phyloP scores from a whole-genome alignment of 148 eudicot genomes.

The Rhododendron mucronatum region DNA sequence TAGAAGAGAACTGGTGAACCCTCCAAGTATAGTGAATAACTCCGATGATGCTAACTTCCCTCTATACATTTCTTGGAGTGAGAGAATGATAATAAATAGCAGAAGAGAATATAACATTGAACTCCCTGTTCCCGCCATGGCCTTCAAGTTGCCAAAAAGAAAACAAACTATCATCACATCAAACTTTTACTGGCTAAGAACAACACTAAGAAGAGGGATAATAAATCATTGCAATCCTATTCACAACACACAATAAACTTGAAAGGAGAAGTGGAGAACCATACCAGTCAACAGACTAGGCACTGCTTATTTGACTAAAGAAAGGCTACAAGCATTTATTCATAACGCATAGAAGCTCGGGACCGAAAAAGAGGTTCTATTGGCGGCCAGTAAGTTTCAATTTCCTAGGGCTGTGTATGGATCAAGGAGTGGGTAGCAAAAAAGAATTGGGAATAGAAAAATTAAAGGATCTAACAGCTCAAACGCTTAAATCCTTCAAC shows the following conservation, averaged over 20 bases:
- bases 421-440: not conserved
- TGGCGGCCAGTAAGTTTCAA: not conserved
- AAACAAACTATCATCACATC: not conserved
- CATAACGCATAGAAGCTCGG: not conserved
- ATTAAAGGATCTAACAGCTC: not conserved
- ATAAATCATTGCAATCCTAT: not conserved
- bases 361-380: not conserved
- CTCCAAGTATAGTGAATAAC: constrained; percentile 83
- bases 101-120: constrained; percentile 74
- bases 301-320: not conserved
- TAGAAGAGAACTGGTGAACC: constrained; percentile 70
- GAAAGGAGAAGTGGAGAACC: not conserved
- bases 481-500: not conserved
- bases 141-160: constrained; percentile 7
- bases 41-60: constrained; percentile 81
- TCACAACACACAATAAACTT: not conserved
- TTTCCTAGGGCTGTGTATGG: not conserved
- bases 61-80: constrained; percentile 77
- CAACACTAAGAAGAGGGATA: not conserved
- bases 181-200: not conserved
- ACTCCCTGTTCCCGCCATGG: constrained; percentile 73
- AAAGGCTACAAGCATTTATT: not conserved
- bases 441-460: not conserved
- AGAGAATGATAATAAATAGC: constrained; percentile 57
- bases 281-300: not conserved